Percentiles rank a stretch among this genome's conserved stretches.
Conservation (phyloP, 1,284 basidiomycete species). For the Omphalotus olearius region DNA sequence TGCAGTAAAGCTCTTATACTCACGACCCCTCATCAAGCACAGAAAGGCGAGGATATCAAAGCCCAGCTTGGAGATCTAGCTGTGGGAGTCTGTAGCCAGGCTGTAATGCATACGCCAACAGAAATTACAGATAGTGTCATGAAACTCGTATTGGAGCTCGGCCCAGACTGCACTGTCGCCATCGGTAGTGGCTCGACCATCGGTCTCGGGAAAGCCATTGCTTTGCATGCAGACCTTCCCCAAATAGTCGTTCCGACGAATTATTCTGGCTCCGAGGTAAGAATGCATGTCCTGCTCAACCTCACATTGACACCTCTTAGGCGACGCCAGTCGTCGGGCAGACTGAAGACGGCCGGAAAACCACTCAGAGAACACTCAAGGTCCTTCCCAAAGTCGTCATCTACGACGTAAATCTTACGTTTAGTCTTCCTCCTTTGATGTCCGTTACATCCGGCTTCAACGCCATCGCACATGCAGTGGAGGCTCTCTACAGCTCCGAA, state of each 20-base stretch:
- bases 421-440: slow-evolving; percentile 34
- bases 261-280: slow-evolving; percentile 39
- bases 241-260: slow-evolving; percentile 44
- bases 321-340: slow-evolving; percentile 41
- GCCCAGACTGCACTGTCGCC: slow-evolving; percentile 37
- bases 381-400: slow-evolving; percentile 41
- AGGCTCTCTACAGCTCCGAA: slow-evolving; percentile 36
- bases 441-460: slow-evolving; percentile 41
- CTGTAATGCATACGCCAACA: slow-evolving; percentile 42
- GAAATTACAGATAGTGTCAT: slow-evolving; percentile 35
- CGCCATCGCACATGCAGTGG: slow-evolving; percentile 42
- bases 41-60: slow-evolving; percentile 24
- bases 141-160: slow-evolving; percentile 23
- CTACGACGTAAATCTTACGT: slow-evolving; percentile 41
- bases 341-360: slow-evolving; percentile 38
- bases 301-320: slow-evolving; percentile 9
- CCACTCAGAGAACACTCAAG: slow-evolving; percentile 34
- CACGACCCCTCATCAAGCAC: slow-evolving; percentile 29
- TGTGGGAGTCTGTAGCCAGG: slow-evolving; percentile 29
- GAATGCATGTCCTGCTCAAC: not conserved
- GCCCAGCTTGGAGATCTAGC: slow-evolving; percentile 22
- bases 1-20: slow-evolving; percentile 31
- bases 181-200: slow-evolving; percentile 42
- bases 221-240: slow-evolving; percentile 33
- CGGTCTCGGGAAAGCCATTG: slow-evolving; percentile 40